Conservation (phyloP, 176 grass and related monocot genomes). For the Cenchrus americanus region DNA sequence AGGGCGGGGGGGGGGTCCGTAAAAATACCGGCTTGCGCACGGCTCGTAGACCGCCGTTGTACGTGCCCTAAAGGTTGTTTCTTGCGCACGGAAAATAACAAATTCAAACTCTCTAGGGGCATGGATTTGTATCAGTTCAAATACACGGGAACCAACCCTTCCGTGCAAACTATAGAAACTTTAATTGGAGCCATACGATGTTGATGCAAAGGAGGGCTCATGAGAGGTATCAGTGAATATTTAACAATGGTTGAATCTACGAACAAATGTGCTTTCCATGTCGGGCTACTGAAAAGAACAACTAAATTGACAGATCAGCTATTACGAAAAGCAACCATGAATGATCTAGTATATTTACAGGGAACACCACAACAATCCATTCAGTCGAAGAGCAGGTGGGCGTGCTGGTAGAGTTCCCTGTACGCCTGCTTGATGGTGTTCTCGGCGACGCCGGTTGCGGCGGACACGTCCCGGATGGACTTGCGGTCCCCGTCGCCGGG, state of each 20-base stretch:
- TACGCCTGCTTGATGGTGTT: constrained; percentile 47
- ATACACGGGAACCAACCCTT: too few relatives aligned
- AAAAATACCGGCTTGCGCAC: too few relatives aligned
- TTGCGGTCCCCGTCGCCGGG: neutral
- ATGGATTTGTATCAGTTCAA: neutral
- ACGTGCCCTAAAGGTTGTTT: neutral
- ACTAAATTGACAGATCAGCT: neutral
- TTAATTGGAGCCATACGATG: too few relatives aligned
- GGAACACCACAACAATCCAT: neutral
- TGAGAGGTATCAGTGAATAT: neutral
- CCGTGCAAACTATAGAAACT: too few relatives aligned
- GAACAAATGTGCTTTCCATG: neutral
- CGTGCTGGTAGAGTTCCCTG: constrained; percentile 39
- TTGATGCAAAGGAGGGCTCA: too few relatives aligned
- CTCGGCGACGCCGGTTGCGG: constrained; percentile 44
- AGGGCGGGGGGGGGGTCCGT: too few relatives aligned
- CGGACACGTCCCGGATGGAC: constrained; percentile 43
- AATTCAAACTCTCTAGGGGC: neutral
- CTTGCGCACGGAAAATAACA: neutral
- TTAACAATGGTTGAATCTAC: neutral
- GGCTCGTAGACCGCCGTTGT: too few relatives aligned
- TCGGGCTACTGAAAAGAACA: neutral
- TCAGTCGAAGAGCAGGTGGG: constrained; percentile 36
- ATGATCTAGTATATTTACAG: too few relatives aligned
- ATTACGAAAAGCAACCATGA: neutral